Base-by-base conservation (phyloP, 192 early-diverging fungal genomes). In the Ambispora gerdemannii region DNA sequence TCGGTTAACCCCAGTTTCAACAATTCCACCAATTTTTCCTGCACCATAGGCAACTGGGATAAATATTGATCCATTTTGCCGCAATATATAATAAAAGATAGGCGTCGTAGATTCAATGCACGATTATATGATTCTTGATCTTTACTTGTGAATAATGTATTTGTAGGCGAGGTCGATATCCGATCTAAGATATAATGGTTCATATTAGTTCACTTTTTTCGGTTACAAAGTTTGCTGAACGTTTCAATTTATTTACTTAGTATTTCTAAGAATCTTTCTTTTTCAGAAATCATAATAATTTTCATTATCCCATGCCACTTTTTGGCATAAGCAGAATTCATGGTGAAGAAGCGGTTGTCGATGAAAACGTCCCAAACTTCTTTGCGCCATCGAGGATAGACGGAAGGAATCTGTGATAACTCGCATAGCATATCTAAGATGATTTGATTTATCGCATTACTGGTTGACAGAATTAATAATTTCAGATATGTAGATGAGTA, bases 11-110 rank as follows among this genome's bases (percentile, higher is more conserved):
- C 77, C 52, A 86, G 77, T 74, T 95, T 95, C 22, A 96, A 66
- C 62, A 94, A 82, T 58, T 96, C 95, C 0, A 95, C 95, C 15
- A 96, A 78, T 59, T 94, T 93, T 65, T 94, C 92, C 68, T 92
- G 91, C 24, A 96, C 87, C 11, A 80, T 76, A 17, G 93, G 94
- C 56, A 96, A 63, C 53, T 91, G 87, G 8, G 85, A 79, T 3
- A 91, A 72, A 71, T 93, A 93, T 73, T 95, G 92, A 75, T 96
- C 89, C 0, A 77, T 71, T 2, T 79, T 71, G 3, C 91, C 93
- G 31, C 84, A 82, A 75, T 84, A 94, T 4, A 96, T 78, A 0
- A 92, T 75, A 84, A 90, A 95, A 2, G 92, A 86, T 68, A 96
- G 53, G 11, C 93, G 76, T n/a, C 94, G 83, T 1, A 96, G 49